These are phyloP conservation scores for Pichia rugopelliculosa DNA, from an alignment of 805 yeast species.

Conservation along the genomic window DNA sequence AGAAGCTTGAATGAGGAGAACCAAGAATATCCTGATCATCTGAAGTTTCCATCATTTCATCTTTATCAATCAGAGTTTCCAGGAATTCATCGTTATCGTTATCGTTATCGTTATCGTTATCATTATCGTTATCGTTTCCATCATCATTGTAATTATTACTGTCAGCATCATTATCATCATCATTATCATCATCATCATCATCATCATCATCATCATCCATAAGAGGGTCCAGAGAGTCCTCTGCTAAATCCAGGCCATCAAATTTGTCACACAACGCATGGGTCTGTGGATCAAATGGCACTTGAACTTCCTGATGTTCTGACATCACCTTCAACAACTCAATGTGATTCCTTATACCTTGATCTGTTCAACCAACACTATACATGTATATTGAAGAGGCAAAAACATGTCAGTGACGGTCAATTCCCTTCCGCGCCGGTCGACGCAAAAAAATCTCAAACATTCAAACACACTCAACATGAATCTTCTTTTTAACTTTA, in stretches of 20 bases:
- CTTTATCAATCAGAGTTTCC: conserved; percentile 25
- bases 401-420: not conserved
- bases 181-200: not conserved
- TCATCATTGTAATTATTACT: not conserved
- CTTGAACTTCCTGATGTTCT: not conserved
- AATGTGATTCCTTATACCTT: too few relatives aligned
- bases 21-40: conserved; percentile 25
- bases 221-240: not conserved
- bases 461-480: not conserved
- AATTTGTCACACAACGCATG: not conserved
- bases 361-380: too few relatives aligned
- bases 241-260: not conserved
- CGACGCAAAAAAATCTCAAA: not conserved
- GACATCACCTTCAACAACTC: not conserved
- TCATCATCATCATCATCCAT: not conserved
- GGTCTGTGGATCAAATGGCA: conserved; percentile 6
- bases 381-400: not conserved
- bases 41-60: conserved; percentile 26
- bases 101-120: not conserved
- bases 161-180: not conserved
- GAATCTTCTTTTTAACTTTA: not conserved
- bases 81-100: conserved; percentile 18
- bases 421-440: not conserved
- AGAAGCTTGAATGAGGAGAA: conserved; percentile 25
- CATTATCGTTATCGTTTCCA: not conserved